Evolutionary conservation across 1,139 yeast species (phyloP).

Genomic region (Debaryomycetaceae sp.): DNA sequence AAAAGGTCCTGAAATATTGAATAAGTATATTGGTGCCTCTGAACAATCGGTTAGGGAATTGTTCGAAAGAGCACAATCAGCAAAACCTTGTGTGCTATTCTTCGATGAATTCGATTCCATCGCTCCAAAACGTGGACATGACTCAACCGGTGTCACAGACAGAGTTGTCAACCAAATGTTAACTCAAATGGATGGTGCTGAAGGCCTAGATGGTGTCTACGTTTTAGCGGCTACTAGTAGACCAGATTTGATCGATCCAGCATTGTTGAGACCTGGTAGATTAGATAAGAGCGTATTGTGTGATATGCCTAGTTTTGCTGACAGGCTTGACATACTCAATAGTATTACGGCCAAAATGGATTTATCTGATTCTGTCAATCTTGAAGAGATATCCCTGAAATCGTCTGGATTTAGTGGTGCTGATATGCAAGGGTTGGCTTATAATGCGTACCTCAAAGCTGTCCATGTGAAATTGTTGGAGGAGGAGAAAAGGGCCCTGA

Average conservation of each 20-base stretch:
- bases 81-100: conserved; percentile 89
- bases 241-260: conserved; percentile 94
- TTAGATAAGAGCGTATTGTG: conserved; percentile 89
- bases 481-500: conserved; percentile 26
- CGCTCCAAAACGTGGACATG: conserved; percentile 98
- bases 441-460: conserved; percentile 88
- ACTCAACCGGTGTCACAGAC: conserved; percentile 96
- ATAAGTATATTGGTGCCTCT: conserved; percentile 96
- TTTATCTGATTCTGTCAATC: conserved; percentile 46
- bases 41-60: conserved; percentile 92
- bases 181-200: conserved; percentile 99
- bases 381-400: conserved; percentile 51
- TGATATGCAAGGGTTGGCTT: conserved; percentile 87
- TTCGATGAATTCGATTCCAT: conserved; percentile 97
- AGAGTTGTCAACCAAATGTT: conserved; percentile 95
- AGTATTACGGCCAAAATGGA: conserved; percentile 61
- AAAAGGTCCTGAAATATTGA: conserved; percentile 94
- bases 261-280: conserved; percentile 92
- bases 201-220: conserved; percentile 94
- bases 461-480: conserved; percentile 71
- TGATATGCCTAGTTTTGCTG: conserved; percentile 73
- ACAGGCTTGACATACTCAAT: conserved; percentile 68
- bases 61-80: conserved; percentile 91
- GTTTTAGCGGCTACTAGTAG: conserved; percentile 95
- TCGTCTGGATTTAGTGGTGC: conserved; percentile 92